Base-by-base conservation (phyloP, 257 asterid species). In the Voacanga thouarsii region DNA sequence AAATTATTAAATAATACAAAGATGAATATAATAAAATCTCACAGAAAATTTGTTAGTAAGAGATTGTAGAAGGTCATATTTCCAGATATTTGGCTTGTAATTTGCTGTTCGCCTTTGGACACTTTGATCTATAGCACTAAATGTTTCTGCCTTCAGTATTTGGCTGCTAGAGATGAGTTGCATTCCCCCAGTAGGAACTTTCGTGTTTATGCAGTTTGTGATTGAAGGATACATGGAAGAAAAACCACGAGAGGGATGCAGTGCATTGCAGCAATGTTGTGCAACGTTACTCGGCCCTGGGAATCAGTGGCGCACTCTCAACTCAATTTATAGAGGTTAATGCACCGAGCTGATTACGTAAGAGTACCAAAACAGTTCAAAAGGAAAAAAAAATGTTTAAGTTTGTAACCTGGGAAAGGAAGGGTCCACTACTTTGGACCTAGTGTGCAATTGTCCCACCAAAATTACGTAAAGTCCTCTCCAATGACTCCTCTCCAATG, bases 61-160 rank as follows among this genome's bases (percentile, higher is more conserved):
- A 33, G 96, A 87, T 68, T 83, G 88, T 12, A 88, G 78, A 78
- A 61, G 70, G 12, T 84, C 83, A 14, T 82, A 84, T 63, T 84
- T 89, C 91, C 95, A 90, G 30, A 88, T 90, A 78, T 86, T 90
- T 57, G 90, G 88, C 80, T 86, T 86, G 83, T 90, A 90, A 69
- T 87, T 86, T 4, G 90, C 91, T 8, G 88, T 85, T 18, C 91
- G 82, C 79, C 91, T 84, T 26, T 75, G 73, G 33, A 45, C 28
- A 19, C 45, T 28, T 60, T 47, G 77, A 39, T 53, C 61, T 0
- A 14, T 45, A 4, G 41, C 30, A 19, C 41, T 3, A 18, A 12
- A 18, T 4, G 39, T 66, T 47, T 37, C 23, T 14, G 60, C 47
- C 76, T 50, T 43, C 1, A 3, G n/a, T 21, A 15, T 5, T 1